Conservation (phyloP, 2,329 filamentous ascomycete genomes). For the Pseudocercospora eumusae region DNA sequence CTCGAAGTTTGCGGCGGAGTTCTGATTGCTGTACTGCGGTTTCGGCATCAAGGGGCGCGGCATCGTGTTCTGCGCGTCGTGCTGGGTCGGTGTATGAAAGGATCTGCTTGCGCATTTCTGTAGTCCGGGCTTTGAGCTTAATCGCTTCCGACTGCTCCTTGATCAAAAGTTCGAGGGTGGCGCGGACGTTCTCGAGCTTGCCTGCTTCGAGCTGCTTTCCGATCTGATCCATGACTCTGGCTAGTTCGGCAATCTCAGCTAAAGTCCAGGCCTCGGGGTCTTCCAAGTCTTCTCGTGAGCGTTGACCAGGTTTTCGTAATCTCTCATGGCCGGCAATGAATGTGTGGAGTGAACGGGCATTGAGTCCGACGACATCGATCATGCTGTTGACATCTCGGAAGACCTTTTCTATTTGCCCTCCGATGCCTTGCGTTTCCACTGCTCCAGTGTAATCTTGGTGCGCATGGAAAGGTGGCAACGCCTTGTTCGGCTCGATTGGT, state of each 20-base stretch:
- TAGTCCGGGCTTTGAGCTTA: conserved; percentile 71
- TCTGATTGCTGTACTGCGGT: conserved; percentile 82
- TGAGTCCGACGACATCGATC: conserved; percentile 89
- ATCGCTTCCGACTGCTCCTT: conserved; percentile 70
- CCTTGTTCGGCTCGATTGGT: conserved; percentile 62
- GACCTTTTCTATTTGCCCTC: conserved; percentile 53
- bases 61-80: conserved; percentile 63
- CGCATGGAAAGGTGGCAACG: conserved; percentile 67
- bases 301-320: conserved; percentile 51
- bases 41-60: conserved; percentile 78
- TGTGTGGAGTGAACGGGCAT: conserved; percentile 65
- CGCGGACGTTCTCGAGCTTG: conserved; percentile 66
- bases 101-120: conserved; percentile 76
- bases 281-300: conserved; percentile 63
- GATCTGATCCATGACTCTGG: conserved; percentile 53
- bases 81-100: conserved; percentile 68
- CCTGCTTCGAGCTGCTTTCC: conserved; percentile 67
- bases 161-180: conserved; percentile 65
- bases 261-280: conserved; percentile 65
- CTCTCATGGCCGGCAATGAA: conserved; percentile 68
- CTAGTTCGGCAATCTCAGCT: conserved; percentile 71
- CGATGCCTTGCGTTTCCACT: conserved; percentile 45
- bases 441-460: conserved; percentile 50
- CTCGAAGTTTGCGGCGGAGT: conserved; percentile 72
- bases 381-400: conserved; percentile 88